These are phyloP conservation scores for Leishmania tropica DNA, from an alignment of 208 protist genomes.

Conservation along the genomic window DNA sequence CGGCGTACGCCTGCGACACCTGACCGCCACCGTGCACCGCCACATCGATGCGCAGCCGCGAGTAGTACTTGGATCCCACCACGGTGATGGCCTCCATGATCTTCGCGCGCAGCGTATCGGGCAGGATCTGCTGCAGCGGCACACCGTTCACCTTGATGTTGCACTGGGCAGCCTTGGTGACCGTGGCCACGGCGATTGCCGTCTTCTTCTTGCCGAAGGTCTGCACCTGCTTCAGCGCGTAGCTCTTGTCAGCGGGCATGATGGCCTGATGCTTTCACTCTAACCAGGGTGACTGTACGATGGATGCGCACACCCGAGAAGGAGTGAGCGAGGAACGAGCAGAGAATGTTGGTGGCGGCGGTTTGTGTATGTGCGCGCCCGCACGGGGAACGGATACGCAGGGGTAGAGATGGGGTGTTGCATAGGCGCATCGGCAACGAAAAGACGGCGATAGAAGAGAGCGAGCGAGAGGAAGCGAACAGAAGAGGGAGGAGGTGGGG, in stretches of 20 bases:
- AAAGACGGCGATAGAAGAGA: neutral
- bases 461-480: neutral
- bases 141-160: slow-evolving; percentile 99
- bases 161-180: slow-evolving; percentile 95
- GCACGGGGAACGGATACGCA: neutral
- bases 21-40: slow-evolving; percentile 98
- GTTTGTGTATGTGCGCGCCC: neutral
- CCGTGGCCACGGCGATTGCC: slow-evolving; percentile 98
- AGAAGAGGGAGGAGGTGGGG: too few species aligned
- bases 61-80: slow-evolving; percentile 95
- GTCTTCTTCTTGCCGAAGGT: slow-evolving; percentile 99
- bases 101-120: slow-evolving; percentile 98
- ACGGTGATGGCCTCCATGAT: slow-evolving; percentile 97
- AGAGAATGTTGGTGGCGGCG: neutral
- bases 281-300: neutral
- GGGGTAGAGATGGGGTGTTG: neutral
- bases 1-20: slow-evolving; percentile 98
- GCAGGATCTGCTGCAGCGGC: slow-evolving; percentile 97
- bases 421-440: slow-evolving; percentile 6
- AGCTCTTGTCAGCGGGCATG: slow-evolving; percentile 81
- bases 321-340: neutral
- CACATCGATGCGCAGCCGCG: slow-evolving; percentile 98
- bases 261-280: slow-evolving; percentile 22
- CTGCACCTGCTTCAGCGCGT: slow-evolving; percentile 90
- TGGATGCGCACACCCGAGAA: neutral